These are phyloP conservation scores for Aspergillus brunneoviolaceus DNA, from an alignment of 2,329 filamentous ascomycete genomes.

Conservation along the genomic window DNA sequence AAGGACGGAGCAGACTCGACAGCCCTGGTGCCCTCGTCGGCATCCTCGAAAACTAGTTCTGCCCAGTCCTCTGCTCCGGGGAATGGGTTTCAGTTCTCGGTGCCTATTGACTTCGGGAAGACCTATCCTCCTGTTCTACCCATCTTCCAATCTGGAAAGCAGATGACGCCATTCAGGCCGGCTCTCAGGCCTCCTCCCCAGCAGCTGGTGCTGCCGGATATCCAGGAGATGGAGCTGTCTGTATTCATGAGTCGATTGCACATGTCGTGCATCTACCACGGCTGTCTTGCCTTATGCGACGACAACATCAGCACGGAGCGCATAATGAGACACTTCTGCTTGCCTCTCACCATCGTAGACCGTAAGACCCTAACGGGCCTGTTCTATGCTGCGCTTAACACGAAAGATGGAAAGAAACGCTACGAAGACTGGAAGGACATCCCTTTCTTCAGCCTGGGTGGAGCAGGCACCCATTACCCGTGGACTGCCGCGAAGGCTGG, in stretches of 20 bases:
- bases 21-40: not conserved
- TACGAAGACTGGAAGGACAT: constrained; percentile 24
- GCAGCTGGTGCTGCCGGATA: constrained; percentile 1
- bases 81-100: not conserved
- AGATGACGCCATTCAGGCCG: not conserved
- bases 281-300: constrained; percentile 18
- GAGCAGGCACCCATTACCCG: constrained; percentile 27
- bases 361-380: constrained; percentile 16
- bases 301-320: constrained; percentile 15
- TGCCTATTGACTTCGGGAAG: not conserved
- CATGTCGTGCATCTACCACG: constrained; percentile 21
- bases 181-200: constrained; percentile 1
- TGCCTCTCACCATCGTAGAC: constrained; percentile 24
- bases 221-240: constrained; percentile 17
- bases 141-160: not conserved
- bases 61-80: not conserved
- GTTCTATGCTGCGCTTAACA: constrained; percentile 21
- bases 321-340: constrained; percentile 21
- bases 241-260: constrained; percentile 22
- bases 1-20: constrained; percentile 4
- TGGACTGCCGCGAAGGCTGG: constrained; percentile 5
- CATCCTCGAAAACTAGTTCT: not conserved
- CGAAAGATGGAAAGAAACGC: constrained; percentile 15
- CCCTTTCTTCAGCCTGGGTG: constrained; percentile 26
- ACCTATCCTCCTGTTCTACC: not conserved